Conservation (phyloP, 2,329 filamentous ascomycete species). For the Talaromyces rugulosus region DNA sequence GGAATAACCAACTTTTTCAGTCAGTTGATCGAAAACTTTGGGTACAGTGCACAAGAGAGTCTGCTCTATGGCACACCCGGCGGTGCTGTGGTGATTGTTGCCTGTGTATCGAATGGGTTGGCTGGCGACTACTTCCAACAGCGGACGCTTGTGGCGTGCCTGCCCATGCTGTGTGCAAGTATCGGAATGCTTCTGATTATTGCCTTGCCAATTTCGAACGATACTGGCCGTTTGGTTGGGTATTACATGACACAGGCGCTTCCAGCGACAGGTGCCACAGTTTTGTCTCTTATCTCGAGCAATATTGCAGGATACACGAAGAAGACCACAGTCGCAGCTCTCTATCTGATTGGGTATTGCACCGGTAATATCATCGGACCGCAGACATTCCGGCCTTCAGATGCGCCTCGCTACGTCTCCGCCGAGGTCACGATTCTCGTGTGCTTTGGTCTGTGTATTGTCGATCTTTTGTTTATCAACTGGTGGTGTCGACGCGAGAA, state of each 20-base stretch:
- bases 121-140: not conserved
- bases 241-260: constrained; percentile 59
- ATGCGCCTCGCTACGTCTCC: constrained; percentile 45
- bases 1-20: constrained; percentile 16
- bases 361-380: constrained; percentile 51
- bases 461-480: constrained; percentile 56
- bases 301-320: constrained; percentile 51
- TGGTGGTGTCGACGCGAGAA: constrained; percentile 56
- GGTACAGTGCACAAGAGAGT: not conserved
- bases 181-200: constrained; percentile 38
- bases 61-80: not conserved
- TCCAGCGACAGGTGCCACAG: constrained; percentile 55
- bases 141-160: not conserved
- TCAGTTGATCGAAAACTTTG: constrained; percentile 11
- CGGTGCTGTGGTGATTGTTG: not conserved
- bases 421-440: constrained; percentile 23
- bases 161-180: not conserved
- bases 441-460: constrained; percentile 29
- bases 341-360: constrained; percentile 40
- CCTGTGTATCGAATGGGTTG: not conserved
- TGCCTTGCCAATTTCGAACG: constrained; percentile 50
- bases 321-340: constrained; percentile 43
- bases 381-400: constrained; percentile 50
- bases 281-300: constrained; percentile 55
- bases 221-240: constrained; percentile 52